These are phyloP conservation scores for Penicillium sp. DNA, from an alignment of 2,329 filamentous ascomycete genomes.

Conservation along the genomic window DNA sequence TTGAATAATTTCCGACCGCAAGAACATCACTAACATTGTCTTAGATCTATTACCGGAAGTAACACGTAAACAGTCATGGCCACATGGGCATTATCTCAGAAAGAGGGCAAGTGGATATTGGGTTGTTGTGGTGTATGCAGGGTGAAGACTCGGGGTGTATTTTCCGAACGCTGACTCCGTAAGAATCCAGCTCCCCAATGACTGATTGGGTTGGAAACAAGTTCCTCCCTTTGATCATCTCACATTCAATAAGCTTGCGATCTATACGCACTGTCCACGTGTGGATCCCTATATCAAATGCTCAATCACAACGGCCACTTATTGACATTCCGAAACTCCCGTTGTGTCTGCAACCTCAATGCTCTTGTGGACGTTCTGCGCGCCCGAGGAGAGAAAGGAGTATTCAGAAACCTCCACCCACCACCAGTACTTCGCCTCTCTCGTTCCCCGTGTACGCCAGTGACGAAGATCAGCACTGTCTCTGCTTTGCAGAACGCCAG, in stretches of 20 bases:
- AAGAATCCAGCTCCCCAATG: constrained; percentile 15
- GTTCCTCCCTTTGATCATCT: constrained; percentile 17
- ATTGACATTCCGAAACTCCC: background rate
- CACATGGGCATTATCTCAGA: constrained; percentile 25
- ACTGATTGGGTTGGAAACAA: constrained; percentile 38
- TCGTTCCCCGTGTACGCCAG: constrained; percentile 18
- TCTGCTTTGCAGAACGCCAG: constrained; percentile 15
- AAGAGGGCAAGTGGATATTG: constrained; percentile 14
- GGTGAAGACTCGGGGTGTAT: constrained; percentile 24
- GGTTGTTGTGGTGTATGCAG: constrained; percentile 20
- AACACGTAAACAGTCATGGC: constrained; percentile 27
- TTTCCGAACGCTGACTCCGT: constrained; percentile 21
- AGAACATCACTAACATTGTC: constrained; percentile 21
- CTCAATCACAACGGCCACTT: constrained; percentile 31
- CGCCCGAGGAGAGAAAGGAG: background rate
- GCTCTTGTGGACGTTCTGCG: background rate
- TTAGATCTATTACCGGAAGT: constrained; percentile 56
- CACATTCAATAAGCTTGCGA: constrained; percentile 18
- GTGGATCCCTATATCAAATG: constrained; percentile 29
- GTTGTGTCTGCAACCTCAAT: constrained; percentile 3
- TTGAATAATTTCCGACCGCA: background rate
- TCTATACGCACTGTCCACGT: constrained; percentile 26
- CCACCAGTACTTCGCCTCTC: constrained; percentile 3
- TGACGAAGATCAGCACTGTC: constrained; percentile 43
- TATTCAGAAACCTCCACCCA: background rate